These are phyloP conservation scores for Paraleonurus japonicus DNA, from an alignment of 257 asterid species.

Conservation along the genomic window DNA sequence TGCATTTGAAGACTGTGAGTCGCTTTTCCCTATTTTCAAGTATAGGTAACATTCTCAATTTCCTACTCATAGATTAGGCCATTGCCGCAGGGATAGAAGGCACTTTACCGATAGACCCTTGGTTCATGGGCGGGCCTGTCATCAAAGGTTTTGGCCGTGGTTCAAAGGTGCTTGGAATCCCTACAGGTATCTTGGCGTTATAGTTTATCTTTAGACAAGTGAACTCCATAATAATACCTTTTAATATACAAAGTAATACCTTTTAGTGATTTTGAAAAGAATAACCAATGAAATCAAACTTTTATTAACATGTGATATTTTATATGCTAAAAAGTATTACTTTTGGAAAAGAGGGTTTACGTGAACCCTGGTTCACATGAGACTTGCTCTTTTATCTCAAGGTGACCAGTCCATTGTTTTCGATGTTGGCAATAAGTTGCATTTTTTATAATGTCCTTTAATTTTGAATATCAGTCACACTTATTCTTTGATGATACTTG, in stretches of 20 bases:
- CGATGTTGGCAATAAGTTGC: background rate
- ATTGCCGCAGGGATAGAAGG: conserved; percentile 71
- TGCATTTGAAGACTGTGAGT: conserved; percentile 85
- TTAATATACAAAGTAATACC: background rate
- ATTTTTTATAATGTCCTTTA: background rate
- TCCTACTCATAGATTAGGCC: conserved; percentile 22
- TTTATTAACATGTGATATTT: background rate
- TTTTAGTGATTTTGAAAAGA: background rate
- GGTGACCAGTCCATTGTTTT: background rate
- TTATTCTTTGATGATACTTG: background rate
- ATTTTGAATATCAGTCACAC: background rate
- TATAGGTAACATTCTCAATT: background rate
- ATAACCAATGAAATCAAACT: background rate
- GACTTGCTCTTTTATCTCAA: background rate
- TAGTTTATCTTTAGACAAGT: background rate
- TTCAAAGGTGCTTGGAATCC: conserved; percentile 96
- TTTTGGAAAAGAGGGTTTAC: background rate
- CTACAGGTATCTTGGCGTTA: conserved; percentile 62
- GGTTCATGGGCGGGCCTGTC: conserved; percentile 93
- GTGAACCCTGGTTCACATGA: too few species aligned
- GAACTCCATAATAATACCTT: background rate
- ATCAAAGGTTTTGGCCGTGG: conserved; percentile 94
- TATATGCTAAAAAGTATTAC: background rate
- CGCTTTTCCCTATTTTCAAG: conserved; percentile 21
- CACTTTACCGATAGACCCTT: conserved; percentile 80